Evolutionary conservation across 2,329 filamentous ascomycete genomes (phyloP), one percentile per base, ranked within the genome.

Genomic region (Coniochaeta sp.): DNA sequence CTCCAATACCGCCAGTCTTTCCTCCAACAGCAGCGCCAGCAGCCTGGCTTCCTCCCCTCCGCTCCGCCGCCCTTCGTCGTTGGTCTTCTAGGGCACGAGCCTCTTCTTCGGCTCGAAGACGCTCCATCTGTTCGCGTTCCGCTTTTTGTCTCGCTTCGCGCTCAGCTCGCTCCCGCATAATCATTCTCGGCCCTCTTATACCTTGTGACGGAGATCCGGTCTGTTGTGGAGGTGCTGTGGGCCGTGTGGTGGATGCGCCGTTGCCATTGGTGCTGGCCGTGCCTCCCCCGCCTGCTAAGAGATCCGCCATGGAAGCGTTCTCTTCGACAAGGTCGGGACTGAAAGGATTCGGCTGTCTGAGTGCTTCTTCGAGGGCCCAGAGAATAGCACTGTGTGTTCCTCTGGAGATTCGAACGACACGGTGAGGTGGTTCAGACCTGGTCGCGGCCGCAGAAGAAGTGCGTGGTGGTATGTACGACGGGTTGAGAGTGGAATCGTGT

Each of bases 271-370:
- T 79, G 64, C 77, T 73, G 66, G 78, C 75, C 67, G 81, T 78
- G 64, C 80, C 77, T 68, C 79, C 79, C 70, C 85, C 83, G 70
- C 85, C 81, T 62, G 73, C 73, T 64, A 80, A 74, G 67, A 96
- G 81, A 73, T 96, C 93, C 67, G 93, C 89, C 93, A 99, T 98
- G 69, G 86, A 85, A 67, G 93, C 90, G 82, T 90, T 89, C 79
- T 96, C 90, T 80, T 99, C 95, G 63, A 88, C 82, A 67, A 88
- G 77, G 74, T 96, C 92, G 26, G 89, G 83, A 9, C 92, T 96
- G 75, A 98, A 96, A 57, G 86, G 79, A 66, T 91, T 84, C 1
- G 93, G 92, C 55, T 88, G 84, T 66, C 93, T 89, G 66, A 98
- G 82, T 40, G 91, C 91, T 78, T 96, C 91, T 79, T 98, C 93